phyloP scores from a whole-genome alignment of 1,284 basidiomycete genomes.

The Pascua guehoae region DNA sequence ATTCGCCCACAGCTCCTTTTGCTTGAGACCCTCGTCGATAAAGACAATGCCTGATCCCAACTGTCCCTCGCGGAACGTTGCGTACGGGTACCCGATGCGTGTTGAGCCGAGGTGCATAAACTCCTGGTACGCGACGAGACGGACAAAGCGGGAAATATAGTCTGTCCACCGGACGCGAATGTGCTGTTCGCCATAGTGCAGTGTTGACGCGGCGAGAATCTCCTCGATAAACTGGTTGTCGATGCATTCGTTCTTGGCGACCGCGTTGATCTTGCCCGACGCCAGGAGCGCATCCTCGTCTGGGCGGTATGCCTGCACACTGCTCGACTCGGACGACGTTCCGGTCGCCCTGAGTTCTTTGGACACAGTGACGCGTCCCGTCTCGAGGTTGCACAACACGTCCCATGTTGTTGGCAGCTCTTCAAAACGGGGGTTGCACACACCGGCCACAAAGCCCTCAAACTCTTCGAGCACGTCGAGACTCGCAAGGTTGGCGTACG shows the following conservation, averaged over 20 bases:
- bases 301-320: conserved; percentile 18
- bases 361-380: conserved; percentile 76
- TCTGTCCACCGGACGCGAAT: conserved; percentile 76
- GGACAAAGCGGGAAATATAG: conserved; percentile 69
- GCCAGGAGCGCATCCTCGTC: conserved; percentile 10
- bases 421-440: conserved; percentile 94
- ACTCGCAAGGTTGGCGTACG: conserved; percentile 85
- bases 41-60: conserved; percentile 69
- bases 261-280: conserved; percentile 14
- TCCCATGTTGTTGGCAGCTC: conserved; percentile 78
- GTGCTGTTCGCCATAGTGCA: conserved; percentile 71
- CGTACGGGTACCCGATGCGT: conserved; percentile 59
- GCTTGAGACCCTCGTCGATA: conserved; percentile 59
- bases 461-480: conserved; percentile 84
- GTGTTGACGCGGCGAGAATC: conserved; percentile 66
- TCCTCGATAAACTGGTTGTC: conserved; percentile 91
- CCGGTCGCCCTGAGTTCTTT: conserved; percentile 51
- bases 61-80: conserved; percentile 38
- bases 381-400: conserved; percentile 82
- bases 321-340: conserved; percentile 24
- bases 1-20: conserved; percentile 64
- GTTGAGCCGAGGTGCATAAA: conserved; percentile 65
- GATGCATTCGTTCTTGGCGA: conserved; percentile 60
- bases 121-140: conserved; percentile 72
- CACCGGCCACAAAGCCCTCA: conserved; percentile 88